Evolutionary conservation across 192 early-diverging fungal genomes (phyloP).

Genomic region (Umbelopsis sp.): DNA sequence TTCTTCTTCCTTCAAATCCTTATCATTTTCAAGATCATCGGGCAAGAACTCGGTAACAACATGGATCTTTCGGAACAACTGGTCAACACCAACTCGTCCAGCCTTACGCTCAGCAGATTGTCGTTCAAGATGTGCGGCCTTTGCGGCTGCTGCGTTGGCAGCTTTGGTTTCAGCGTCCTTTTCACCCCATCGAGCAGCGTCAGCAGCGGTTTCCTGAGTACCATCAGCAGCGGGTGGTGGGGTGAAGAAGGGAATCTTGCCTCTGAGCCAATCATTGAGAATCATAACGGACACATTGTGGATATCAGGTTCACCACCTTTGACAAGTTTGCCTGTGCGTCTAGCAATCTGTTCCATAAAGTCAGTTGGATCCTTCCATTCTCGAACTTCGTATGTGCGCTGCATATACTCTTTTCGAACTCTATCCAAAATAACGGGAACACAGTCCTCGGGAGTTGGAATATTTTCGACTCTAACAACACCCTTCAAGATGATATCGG

Average conservation of each 20-base stretch:
- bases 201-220: constrained; percentile 18
- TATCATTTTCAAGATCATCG: constrained; percentile 77
- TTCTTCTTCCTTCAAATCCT: constrained; percentile 52
- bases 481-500: constrained; percentile 96
- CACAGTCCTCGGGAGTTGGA: constrained; percentile 85
- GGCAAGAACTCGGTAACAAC: constrained; percentile 83
- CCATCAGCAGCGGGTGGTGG: constrained; percentile 65
- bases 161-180: constrained; percentile 25
- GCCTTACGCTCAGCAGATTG: constrained; percentile 17
- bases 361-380: constrained; percentile 87
- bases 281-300: constrained; percentile 94
- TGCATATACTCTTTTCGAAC: constrained; percentile 90
- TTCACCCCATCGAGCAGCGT: constrained; percentile 4
- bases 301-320: constrained; percentile 96
- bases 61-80: constrained; percentile 90
- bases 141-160: constrained; percentile 23
- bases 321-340: constrained; percentile 88
- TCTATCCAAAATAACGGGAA: constrained; percentile 78
- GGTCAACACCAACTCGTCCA: constrained; percentile 64
- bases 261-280: constrained; percentile 97
- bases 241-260: constrained; percentile 94
- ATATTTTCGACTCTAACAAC: constrained; percentile 93
- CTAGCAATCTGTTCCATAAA: constrained; percentile 89
- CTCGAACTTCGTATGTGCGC: constrained; percentile 87
- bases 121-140: constrained; percentile 14